Conservation (phyloP, 495 filamentous ascomycete species). For the Penicillium robsamsonii region DNA sequence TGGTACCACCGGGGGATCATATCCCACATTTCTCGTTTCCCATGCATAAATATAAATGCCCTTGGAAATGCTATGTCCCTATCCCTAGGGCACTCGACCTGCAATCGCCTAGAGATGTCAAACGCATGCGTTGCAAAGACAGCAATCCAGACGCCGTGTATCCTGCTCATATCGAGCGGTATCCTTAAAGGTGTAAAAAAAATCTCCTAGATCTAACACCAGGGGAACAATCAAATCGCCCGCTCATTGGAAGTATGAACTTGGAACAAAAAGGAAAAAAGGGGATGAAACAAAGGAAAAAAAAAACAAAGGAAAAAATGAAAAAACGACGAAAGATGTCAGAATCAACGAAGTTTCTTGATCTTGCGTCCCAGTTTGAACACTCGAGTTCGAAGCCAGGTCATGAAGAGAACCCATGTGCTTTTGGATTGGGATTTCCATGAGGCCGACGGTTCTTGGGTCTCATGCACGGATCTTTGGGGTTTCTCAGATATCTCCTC, state of each 20-base stretch:
- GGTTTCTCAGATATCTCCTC: conserved; percentile 20
- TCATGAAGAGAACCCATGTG: conserved; percentile 49
- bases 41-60: conserved; percentile 6
- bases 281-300: not conserved
- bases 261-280: not conserved
- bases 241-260: conserved; percentile 12
- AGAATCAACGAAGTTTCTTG: conserved; percentile 28
- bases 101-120: conserved; percentile 5
- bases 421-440: conserved; percentile 44
- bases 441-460: conserved; percentile 15
- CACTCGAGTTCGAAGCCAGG: conserved; percentile 47
- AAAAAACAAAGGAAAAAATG: conserved; percentile 6
- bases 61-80: conserved; percentile 2
- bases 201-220: conserved; percentile 8
- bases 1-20: not conserved
- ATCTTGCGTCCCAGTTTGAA: conserved; percentile 46
- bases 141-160: conserved; percentile 10
- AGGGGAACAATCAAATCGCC: conserved; percentile 13
- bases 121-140: conserved; percentile 4
- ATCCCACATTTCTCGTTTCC: conserved; percentile 9
- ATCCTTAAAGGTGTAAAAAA: conserved; percentile 4
- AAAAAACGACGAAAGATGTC: conserved; percentile 1
- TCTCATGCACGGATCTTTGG: conserved; percentile 4
- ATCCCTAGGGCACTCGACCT: conserved; percentile 8
- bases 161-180: conserved; percentile 5